Conservation (phyloP, 2,329 filamentous ascomycete species). For the Fusarium circinatum region DNA sequence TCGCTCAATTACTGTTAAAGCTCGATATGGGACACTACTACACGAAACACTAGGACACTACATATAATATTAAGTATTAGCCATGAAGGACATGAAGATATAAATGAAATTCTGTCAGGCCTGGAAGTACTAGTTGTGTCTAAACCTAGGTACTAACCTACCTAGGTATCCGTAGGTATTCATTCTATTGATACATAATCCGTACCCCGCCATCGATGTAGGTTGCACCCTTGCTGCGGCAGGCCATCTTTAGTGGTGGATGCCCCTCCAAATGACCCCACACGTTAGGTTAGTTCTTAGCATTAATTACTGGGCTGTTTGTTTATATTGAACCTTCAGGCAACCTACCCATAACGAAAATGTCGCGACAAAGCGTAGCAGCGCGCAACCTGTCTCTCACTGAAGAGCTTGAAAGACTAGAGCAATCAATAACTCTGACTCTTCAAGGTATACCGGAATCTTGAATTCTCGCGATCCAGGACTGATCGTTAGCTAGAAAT, state of each 20-base stretch:
- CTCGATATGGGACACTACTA: constrained; percentile 80
- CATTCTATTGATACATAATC: neutral
- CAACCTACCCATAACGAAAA: constrained; percentile 39
- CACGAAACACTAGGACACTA: constrained; percentile 40
- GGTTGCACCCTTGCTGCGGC: neutral
- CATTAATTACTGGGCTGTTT: neutral
- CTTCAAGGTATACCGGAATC: constrained; percentile 75
- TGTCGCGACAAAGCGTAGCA: constrained; percentile 62
- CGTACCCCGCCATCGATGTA: constrained; percentile 26
- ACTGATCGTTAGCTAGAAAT: constrained; percentile 73
- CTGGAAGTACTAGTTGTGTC: neutral
- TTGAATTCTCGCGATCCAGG: neutral
- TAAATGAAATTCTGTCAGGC: neutral
- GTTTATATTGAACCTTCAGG: constrained; percentile 15
- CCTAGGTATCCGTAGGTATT: neutral
- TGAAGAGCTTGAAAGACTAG: constrained; percentile 93
- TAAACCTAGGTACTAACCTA: neutral
- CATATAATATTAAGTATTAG: neutral
- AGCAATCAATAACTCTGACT: constrained; percentile 96
- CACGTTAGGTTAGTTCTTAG: constrained; percentile 11
- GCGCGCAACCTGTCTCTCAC: constrained; percentile 78
- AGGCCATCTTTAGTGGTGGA: neutral
- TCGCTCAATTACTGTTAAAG: constrained; percentile 74
- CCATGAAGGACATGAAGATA: neutral
- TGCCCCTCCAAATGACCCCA: constrained; percentile 20